Evolutionary conservation across 2,329 filamentous ascomycete species (phyloP), one percentile per base, ranked within the genome.

Genomic region (Phyllosticta capitalensis): DNA sequence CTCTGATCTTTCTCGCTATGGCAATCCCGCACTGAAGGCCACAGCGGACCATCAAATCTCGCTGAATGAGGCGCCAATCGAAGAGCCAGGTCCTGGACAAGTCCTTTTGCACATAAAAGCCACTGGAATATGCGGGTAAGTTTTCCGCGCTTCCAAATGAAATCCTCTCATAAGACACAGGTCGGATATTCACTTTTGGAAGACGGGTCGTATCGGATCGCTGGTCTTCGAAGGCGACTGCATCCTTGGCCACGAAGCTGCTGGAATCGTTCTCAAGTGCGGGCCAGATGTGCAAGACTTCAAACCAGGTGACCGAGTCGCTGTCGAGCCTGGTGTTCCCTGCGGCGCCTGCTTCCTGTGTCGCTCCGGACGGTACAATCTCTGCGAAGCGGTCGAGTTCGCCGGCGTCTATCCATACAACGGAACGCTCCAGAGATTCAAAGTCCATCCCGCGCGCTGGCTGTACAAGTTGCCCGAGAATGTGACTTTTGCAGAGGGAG

Each of bases 151-250:
- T n/a, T 4, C 17, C 17, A 21, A 55, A 21, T 26, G 17, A 45
- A 45, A 7, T 19, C 12, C 54, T 7, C 30, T 59, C n/a, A 26
- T 38, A 20, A 9, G 17, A 38, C 21, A 33, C 61, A 83, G 81
- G 49, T 87, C 84, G 0, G 85, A 88, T 65, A 80, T 88, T 63
- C 85, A 88, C 67, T 85, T 87, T 64, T 88, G 85, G 85, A 83
- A 84, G 65, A 74, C 77, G 0, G 85, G 85, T 22, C 73, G 79
- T 12, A 88, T 88, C 65, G 85, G 86, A 2, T 77, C 79, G 1
- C 75, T 88, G 1, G 77, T 83, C 1, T 80, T 88, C 12, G 78
- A 84, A 61, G 80, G 81, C 20, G 82, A 86, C 64, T 85, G 83
- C 65, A 84, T 86, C 56, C 77, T 87, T 52, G 84, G 85, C 21